These are phyloP conservation scores for Aspergillus udagawae DNA, from an alignment of 2,329 filamentous ascomycete genomes.

Conservation along the genomic window DNA sequence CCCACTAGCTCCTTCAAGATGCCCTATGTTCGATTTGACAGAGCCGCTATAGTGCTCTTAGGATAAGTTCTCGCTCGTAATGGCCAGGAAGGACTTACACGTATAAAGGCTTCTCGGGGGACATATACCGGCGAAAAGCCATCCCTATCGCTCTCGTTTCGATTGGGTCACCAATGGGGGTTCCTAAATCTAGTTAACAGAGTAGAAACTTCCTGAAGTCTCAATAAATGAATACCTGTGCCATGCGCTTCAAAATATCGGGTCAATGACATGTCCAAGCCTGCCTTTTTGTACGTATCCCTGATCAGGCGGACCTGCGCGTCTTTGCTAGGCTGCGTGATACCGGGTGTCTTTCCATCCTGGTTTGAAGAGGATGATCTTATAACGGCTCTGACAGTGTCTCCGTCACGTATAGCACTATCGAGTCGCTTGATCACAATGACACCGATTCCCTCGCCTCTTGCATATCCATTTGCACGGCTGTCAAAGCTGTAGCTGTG, in stretches of 20 bases:
- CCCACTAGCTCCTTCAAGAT: constrained; percentile 10
- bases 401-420: constrained; percentile 43
- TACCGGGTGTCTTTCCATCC: constrained; percentile 18
- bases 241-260: constrained; percentile 13
- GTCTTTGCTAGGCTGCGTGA: neutral
- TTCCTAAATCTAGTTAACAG: constrained; percentile 33
- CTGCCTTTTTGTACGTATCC: constrained; percentile 9
- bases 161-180: constrained; percentile 19
- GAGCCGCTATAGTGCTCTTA: constrained; percentile 8
- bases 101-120: neutral
- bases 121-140: constrained; percentile 6
- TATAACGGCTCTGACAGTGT: constrained; percentile 38
- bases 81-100: neutral
- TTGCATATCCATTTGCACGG: constrained; percentile 44
- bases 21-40: constrained; percentile 17
- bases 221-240: neutral
- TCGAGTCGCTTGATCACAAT: constrained; percentile 49
- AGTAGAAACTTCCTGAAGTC: neutral
- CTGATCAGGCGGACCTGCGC: constrained; percentile 32
- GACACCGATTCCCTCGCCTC: constrained; percentile 48
- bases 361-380: constrained; percentile 26
- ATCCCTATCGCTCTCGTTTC: constrained; percentile 8
- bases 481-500: constrained; percentile 24
- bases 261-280: constrained; percentile 3
- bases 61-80: neutral